Conservation (phyloP, 805 yeast genomes). For the Debaryomyces prosopidis region DNA sequence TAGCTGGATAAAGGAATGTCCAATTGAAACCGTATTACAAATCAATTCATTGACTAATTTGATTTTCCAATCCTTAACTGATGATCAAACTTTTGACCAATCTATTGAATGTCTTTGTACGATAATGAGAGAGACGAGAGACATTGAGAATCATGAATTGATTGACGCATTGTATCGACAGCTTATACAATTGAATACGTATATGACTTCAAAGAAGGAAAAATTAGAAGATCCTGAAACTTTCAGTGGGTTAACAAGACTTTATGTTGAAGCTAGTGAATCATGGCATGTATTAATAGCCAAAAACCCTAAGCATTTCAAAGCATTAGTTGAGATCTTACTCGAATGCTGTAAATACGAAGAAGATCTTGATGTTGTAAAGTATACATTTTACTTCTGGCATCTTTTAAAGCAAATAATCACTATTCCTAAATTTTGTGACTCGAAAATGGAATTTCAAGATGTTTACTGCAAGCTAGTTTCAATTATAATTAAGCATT, state of each 20-base stretch:
- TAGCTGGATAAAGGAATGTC: conserved; percentile 90
- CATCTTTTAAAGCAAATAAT: conserved; percentile 74
- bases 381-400: conserved; percentile 93
- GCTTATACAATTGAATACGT: conserved; percentile 59
- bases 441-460: conserved; percentile 48
- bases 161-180: conserved; percentile 70
- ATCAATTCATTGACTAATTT: conserved; percentile 65
- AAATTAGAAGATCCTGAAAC: conserved; percentile 62
- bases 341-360: conserved; percentile 71
- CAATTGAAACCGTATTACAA: conserved; percentile 66
- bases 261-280: conserved; percentile 92
- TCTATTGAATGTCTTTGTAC: conserved; percentile 86
- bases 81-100: conserved; percentile 75
- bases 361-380: conserved; percentile 84
- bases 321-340: conserved; percentile 71
- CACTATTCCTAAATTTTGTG: conserved; percentile 55
- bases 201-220: conserved; percentile 31
- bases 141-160: conserved; percentile 61
- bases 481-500: conserved; percentile 61
- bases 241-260: conserved; percentile 67
- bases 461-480: conserved; percentile 62
- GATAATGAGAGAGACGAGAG: conserved; percentile 78
- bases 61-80: conserved; percentile 58
- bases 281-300: conserved; percentile 91
- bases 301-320: conserved; percentile 65